phyloP scores from a whole-genome alignment of 345 rosid genomes.

The Syzygium aromaticum region DNA sequence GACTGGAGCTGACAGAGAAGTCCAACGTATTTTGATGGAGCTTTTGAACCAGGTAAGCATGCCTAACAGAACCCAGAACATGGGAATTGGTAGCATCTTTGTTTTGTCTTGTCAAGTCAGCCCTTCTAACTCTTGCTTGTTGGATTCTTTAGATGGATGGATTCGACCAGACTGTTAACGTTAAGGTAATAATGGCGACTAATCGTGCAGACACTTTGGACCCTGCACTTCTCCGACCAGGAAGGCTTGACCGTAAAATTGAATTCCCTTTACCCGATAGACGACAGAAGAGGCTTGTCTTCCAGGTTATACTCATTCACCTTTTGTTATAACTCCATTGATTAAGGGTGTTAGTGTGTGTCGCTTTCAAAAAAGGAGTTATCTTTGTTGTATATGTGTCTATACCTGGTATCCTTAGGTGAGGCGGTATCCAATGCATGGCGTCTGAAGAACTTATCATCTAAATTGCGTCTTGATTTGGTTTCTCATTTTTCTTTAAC shows the following conservation, averaged over 20 bases:
- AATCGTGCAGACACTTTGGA: constrained; percentile 96
- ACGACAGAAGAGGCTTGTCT: constrained; percentile 98
- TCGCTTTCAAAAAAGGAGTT: not conserved
- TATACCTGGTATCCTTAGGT: not conserved
- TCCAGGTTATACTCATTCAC: constrained; percentile 47
- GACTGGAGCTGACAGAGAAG: constrained; percentile 99
- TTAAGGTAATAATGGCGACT: constrained; percentile 97
- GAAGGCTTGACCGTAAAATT: constrained; percentile 90
- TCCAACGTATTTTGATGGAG: constrained; percentile 95
- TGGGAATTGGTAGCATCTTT: not conserved
- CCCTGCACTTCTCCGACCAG: constrained; percentile 98
- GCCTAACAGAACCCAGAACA: not conserved
- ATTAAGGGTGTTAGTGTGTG: not conserved
- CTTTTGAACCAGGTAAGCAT: constrained; percentile 72
- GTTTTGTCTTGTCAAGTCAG: not conserved
- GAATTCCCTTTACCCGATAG: constrained; percentile 97
- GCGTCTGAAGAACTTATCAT: not conserved
- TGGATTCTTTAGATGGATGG: constrained; percentile 67
- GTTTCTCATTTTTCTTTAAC: not conserved
- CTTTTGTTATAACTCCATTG: not conserved
- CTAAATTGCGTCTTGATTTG: not conserved
- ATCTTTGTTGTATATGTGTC: not conserved
- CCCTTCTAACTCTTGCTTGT: not conserved
- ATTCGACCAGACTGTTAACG: constrained; percentile 94
- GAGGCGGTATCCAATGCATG: not conserved